Percentiles rank a stretch among this genome's conserved stretches.
phyloP scores from a whole-genome alignment of 306 rosid species.

The Acmispon strigosus region DNA sequence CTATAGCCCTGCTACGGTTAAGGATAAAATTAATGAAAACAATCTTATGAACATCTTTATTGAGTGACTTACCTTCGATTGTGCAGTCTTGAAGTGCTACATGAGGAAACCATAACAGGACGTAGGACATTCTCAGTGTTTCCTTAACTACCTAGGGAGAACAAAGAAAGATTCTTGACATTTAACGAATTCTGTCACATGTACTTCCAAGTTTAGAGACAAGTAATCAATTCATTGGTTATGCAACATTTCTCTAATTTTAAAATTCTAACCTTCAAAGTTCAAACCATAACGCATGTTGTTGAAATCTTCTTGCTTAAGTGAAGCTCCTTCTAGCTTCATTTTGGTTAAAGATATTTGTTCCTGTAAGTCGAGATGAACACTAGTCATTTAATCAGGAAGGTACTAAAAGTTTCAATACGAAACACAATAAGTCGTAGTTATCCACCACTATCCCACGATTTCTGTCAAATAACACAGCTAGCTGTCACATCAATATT shows the following conservation, averaged over 20 bases:
- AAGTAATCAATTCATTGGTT: not conserved
- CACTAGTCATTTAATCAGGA: not conserved
- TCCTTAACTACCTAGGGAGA: no score
- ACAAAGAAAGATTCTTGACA: no score
- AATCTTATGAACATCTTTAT: not conserved
- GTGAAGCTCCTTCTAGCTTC: constrained; percentile 41
- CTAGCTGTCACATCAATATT: no score
- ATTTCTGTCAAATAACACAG: no score
- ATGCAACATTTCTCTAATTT: not conserved
- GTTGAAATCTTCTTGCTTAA: constrained; percentile 51
- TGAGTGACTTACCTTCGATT: constrained; percentile 43
- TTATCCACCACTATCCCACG: no score
- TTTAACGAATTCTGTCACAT: not conserved
- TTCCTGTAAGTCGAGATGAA: constrained; percentile 38
- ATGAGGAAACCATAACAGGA: constrained; percentile 68
- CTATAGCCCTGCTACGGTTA: not conserved
- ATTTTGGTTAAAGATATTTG: constrained; percentile 45
- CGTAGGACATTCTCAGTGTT: constrained; percentile 42
- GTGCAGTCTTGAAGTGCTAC: constrained; percentile 55
- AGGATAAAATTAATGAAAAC: not conserved
- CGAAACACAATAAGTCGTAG: no score
- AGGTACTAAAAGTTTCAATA: not conserved
- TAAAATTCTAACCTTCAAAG: constrained; percentile 37
- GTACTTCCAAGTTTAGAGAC: not conserved
- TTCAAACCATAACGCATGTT: constrained; percentile 52